Base-by-base conservation (phyloP, 805 yeast species). In the Zygosaccharomyces lentus region DNA sequence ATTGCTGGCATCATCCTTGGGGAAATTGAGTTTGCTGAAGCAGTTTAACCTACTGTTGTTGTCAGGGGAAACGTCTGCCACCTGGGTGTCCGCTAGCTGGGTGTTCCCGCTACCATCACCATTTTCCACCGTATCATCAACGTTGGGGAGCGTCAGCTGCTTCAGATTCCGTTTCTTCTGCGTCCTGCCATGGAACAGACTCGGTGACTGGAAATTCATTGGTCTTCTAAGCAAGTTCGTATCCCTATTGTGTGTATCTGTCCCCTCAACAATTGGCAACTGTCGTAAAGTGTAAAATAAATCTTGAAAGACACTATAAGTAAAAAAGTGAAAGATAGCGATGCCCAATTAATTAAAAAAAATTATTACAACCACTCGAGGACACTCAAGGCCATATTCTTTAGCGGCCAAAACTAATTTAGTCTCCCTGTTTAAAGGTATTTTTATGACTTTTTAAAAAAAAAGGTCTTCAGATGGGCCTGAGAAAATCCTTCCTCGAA, bases 111-210 rank as follows among this genome's bases (percentile, higher is more conserved):
- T 23, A 16, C 41, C 24, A 12, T 16, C 27, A 13, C 31, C n/a
- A 38, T 19, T 10, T 10, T 38, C 41, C 8, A 26, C 24, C 7
- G 17, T 15, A 16, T n/a, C 31, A 48, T 5, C 29, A 9, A 36
- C 34, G 8, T 45, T 31, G 9, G 52, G 49, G 17, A 82, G 62
- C 7, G 78, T 74, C 31, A 81, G 67, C 50, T 78, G 72, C 61
- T 83, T 83, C 53, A 80, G 62, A 55, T 83, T 83, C 46, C 78
- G 68, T 53, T 86, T 69, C 51, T 76, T 77, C 46, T 81, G 58
- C 1, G 83, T 70, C 54, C 70, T 76, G 30, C 70, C 69, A 39
- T 67, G 69, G 50, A 70, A 68, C 15, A 58, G 46, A 17, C 34
- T 46, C 10, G 52, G 49, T 16, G 41, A 39, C 25, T 43, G 45